These are phyloP conservation scores for Puya raimondii DNA, from an alignment of 176 grass and related monocot species.

Conservation along the genomic window DNA sequence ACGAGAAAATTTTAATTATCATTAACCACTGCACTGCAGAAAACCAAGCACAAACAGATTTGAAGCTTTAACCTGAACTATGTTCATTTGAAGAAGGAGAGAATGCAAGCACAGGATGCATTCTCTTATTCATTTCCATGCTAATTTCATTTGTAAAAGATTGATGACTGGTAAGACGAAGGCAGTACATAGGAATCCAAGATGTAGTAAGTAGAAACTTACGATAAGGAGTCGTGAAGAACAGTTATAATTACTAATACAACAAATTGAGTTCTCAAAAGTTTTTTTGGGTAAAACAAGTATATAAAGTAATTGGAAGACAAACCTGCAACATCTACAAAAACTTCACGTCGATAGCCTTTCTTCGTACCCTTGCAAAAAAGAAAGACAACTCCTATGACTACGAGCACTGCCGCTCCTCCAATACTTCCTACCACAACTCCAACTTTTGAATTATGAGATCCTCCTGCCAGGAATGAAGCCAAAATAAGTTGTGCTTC, in stretches of 20 bases:
- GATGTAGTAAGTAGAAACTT: not conserved
- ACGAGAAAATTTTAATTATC: not conserved
- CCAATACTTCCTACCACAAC: constrained; percentile 67
- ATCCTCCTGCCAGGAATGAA: constrained; percentile 39
- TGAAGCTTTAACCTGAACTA: not conserved
- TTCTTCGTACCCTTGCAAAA: constrained; percentile 67
- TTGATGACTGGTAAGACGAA: not conserved
- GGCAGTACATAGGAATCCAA: not conserved
- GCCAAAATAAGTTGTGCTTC: not conserved
- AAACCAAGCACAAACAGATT: not conserved
- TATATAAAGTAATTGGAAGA: constrained; percentile 3
- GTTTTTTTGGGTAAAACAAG: constrained; percentile 4
- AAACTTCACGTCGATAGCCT: constrained; percentile 44
- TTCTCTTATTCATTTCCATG: not conserved
- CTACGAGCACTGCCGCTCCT: constrained; percentile 52
- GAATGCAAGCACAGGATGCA: no score
- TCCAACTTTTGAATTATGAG: constrained; percentile 56
- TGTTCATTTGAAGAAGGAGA: not conserved
- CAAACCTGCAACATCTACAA: constrained; percentile 96
- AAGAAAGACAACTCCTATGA: constrained; percentile 53
- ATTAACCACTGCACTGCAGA: constrained; percentile 4
- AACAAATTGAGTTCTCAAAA: not conserved
- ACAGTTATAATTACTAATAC: not conserved
- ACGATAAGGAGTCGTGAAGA: not conserved
- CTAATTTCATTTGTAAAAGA: not conserved